Conservation (phyloP, 2,329 filamentous ascomycete species). For the Graphilbum fragrans region DNA sequence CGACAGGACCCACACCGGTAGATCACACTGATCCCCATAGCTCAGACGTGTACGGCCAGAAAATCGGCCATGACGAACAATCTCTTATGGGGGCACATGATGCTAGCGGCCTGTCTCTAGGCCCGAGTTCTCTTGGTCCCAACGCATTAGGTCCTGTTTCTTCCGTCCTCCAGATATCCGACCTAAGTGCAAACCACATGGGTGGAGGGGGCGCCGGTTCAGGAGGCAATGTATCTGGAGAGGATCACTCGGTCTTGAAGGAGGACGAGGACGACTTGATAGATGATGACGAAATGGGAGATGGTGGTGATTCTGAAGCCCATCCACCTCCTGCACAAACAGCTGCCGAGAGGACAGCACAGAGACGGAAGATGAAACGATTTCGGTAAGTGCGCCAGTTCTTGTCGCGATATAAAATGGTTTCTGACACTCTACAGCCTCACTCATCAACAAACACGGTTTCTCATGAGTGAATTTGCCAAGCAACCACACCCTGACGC, state of each 20-base stretch:
- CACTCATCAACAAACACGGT: conserved; percentile 93
- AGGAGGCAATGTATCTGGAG: conserved; percentile 7
- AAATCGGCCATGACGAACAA: conserved; percentile 22
- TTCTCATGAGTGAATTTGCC: conserved; percentile 92
- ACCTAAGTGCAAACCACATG: conserved; percentile 18
- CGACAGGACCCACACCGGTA: background rate
- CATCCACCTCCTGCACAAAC: conserved; percentile 32
- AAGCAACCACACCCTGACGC: conserved; percentile 92
- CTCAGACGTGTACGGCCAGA: conserved; percentile 22
- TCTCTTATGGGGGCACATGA: conserved; percentile 15
- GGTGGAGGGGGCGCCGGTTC: conserved; percentile 4
- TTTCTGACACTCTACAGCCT: conserved; percentile 44
- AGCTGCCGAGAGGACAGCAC: conserved; percentile 43
- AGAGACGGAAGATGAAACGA: conserved; percentile 60
- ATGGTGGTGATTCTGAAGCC: conserved; percentile 29
- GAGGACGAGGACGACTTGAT: conserved; percentile 39
- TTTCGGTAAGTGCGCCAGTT: conserved; percentile 45
- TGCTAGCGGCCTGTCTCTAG: background rate
- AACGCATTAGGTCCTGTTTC: conserved; percentile 16
- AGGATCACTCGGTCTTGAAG: conserved; percentile 26
- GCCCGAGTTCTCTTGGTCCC: background rate
- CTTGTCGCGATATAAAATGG: background rate
- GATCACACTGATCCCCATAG: conserved; percentile 17
- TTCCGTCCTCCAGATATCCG: conserved; percentile 21
- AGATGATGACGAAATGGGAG: conserved; percentile 47